Evolutionary conservation across 2,329 filamentous ascomycete species (phyloP).

Genomic region (Fusarium oligoseptatum): DNA sequence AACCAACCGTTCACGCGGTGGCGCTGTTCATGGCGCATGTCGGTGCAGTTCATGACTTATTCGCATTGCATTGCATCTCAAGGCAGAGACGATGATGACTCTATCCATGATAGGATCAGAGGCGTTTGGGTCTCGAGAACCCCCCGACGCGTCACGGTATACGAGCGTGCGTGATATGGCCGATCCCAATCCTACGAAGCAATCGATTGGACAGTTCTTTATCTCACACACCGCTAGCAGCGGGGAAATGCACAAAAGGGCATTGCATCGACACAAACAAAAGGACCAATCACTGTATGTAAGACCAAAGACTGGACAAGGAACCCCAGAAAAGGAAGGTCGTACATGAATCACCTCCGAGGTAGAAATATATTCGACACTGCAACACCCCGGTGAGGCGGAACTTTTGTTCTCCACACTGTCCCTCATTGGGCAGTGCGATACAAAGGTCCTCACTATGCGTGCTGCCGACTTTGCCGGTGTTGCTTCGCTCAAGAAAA

Average conservation of each 20-base stretch:
- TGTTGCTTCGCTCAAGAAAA: neutral
- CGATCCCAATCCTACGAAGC: neutral
- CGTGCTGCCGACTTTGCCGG: slow-evolving; percentile 30
- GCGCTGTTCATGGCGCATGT: neutral
- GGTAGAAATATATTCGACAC: slow-evolving; percentile 7
- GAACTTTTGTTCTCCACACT: slow-evolving; percentile 35
- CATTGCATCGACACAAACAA: neutral
- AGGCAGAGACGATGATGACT: neutral
- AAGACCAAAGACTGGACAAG: neutral
- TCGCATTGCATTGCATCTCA: neutral
- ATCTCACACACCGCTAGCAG: neutral
- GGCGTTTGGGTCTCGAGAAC: neutral
- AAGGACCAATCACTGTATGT: neutral
- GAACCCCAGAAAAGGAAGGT: slow-evolving; percentile 4
- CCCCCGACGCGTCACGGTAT: neutral
- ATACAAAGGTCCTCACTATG: slow-evolving; percentile 4
- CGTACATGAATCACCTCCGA: neutral
- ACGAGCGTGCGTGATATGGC: neutral
- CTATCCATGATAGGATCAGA: neutral
- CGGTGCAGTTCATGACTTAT: neutral
- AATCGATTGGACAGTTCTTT: neutral
- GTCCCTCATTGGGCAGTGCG: slow-evolving; percentile 20
- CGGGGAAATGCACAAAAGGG: neutral
- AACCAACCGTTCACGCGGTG: neutral
- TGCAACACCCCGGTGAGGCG: slow-evolving; percentile 5